Evolutionary conservation across 805 yeast genomes (phyloP).

Genomic region (Debaryomyces prosopidis): DNA sequence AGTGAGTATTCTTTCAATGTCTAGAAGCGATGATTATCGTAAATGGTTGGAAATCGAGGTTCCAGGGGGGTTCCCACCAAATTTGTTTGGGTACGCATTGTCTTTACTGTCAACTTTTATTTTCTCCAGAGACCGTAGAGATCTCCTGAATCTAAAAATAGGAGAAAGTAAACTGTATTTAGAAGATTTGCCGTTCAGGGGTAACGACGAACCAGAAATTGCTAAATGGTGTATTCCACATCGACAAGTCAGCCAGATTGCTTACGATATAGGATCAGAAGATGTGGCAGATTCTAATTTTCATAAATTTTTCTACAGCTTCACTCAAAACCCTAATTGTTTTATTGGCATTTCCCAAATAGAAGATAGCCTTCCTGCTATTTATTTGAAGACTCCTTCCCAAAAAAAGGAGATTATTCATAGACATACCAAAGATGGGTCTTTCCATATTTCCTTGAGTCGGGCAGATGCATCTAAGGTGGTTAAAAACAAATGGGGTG

Average conservation of each 20-base stretch:
- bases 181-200: not conserved
- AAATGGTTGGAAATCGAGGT: slow-evolving; percentile 2
- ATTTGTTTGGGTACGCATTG: not conserved
- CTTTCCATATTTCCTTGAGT: slow-evolving; percentile 4
- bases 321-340: not conserved
- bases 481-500: slow-evolving; percentile 5
- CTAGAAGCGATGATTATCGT: slow-evolving; percentile 3
- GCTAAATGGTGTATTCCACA: slow-evolving; percentile 6
- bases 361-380: slow-evolving; percentile 2
- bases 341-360: slow-evolving; percentile 1
- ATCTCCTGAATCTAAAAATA: not conserved
- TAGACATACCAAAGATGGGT: slow-evolving; percentile 5
- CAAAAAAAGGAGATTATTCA: slow-evolving; percentile 4
- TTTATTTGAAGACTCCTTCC: not conserved
- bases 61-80: slow-evolving; percentile 5
- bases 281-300: not conserved
- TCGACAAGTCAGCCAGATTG: slow-evolving; percentile 4
- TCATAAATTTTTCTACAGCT: no score
- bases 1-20: no score
- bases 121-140: not conserved
- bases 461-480: slow-evolving; percentile 1
- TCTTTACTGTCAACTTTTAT: slow-evolving; percentile 1
- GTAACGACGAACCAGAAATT: not conserved
- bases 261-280: slow-evolving; percentile 1
- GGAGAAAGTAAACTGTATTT: not conserved